Evolutionary conservation across 2,329 filamentous ascomycete genomes (phyloP), one percentile per base, ranked within the genome.

Genomic region (Cladosporium sp.): DNA sequence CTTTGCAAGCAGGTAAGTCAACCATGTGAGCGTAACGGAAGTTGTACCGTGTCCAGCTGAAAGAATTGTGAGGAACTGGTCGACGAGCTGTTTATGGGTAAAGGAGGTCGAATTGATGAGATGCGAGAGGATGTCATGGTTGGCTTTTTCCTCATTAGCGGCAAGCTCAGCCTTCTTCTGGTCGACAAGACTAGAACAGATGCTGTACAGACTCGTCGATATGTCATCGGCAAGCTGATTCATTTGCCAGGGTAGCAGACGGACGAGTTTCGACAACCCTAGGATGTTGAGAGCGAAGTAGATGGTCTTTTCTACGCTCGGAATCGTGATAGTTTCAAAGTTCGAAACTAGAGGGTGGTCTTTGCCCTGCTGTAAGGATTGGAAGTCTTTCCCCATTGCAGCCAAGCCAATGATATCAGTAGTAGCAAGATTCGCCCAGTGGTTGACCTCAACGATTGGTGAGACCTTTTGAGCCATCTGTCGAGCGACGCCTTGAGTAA

Each of bases 31-130:
- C 16, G 86, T 77, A 1, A 82, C 77, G 1, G 87, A 80, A 0
- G 86, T 91, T 1, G 87, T 91, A 69, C 91, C 86, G 65, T 92
- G 87, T 3, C 57, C 76, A 12, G 76, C 75, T 4, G 76, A 76
- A 4, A 80, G 58, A 55, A 78, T 79, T 0, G 78, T 80, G 15
- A 80, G 58, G 1, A 80, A 65, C 49, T 79, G 77, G 55, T 78
- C 74, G 2, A 73, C 72, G 11, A 80, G 59, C 9, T 71, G 67
- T 6, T 69, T 62, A 43, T 80, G 75, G 0, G 73, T 72, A 55
- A 80, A 79, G 36, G 74, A 68, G 32, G 72, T 70, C 2, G 72
- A 73, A 52, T 72, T 69, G 51, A 80, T 75, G 38, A 79, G 70
- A 15, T 76, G 67, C 0, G 75, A 69, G 3, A 73, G 54, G 20